Conservation (phyloP, 2,329 filamentous ascomycete species). For the Hirsutella rhossiliensis region DNA sequence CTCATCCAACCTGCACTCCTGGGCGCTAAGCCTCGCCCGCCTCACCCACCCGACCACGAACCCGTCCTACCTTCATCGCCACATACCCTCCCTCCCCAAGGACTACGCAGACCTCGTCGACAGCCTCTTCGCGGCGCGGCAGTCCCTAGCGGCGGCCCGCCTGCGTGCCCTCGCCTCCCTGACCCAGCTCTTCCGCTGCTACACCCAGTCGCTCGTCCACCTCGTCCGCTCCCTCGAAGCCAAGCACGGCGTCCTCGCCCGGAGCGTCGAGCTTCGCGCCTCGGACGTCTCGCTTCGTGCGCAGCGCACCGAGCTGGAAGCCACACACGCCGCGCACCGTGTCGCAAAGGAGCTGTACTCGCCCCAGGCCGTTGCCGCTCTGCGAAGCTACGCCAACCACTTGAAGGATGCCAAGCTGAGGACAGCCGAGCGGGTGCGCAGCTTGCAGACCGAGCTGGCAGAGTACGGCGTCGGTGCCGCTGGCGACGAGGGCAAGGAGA, state of each 20-base stretch:
- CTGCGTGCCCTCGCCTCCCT: constrained; percentile 25
- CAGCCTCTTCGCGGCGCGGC: constrained; percentile 16
- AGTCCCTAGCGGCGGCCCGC: constrained; percentile 24
- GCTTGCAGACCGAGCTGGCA: constrained; percentile 28
- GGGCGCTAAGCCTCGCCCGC: constrained; percentile 35
- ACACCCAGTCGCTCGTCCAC: constrained; percentile 25
- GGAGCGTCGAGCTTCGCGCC: constrained; percentile 38
- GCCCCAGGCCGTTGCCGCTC: constrained; percentile 26
- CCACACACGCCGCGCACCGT: constrained; percentile 19
- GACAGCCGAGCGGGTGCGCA: constrained; percentile 29
- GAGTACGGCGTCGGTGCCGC: constrained; percentile 35
- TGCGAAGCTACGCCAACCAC: constrained; percentile 35
- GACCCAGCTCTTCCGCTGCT: constrained; percentile 24
- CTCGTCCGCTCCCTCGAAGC: constrained; percentile 40
- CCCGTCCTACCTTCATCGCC: constrained; percentile 45
- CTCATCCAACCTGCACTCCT: constrained; percentile 35
- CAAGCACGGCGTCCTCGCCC: constrained; percentile 41
- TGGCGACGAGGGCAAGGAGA: constrained; percentile 28
- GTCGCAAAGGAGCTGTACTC: constrained; percentile 31
- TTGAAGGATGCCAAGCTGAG: constrained; percentile 34
- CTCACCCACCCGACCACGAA: constrained; percentile 37
- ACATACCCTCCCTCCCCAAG: constrained; percentile 35
- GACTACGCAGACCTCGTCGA: constrained; percentile 24
- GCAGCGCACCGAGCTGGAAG: constrained; percentile 26
- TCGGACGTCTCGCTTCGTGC: constrained; percentile 30